Conservation (phyloP, 2,329 filamentous ascomycete genomes). For the Ophiostoma ulmi region DNA sequence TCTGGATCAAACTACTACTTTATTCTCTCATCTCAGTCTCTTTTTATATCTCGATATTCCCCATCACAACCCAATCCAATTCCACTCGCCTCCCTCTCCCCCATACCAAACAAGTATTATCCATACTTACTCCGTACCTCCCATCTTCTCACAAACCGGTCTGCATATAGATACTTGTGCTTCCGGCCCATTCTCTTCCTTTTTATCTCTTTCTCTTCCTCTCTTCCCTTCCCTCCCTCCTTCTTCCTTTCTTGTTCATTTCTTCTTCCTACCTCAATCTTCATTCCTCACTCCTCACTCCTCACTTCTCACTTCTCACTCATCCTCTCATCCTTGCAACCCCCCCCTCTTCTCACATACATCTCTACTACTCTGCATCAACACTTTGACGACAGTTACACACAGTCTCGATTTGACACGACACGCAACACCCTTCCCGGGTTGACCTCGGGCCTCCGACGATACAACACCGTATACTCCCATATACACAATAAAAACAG, state of each 20-base stretch:
- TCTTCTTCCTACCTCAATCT: background rate
- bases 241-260: background rate
- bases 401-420: background rate
- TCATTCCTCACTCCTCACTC: background rate
- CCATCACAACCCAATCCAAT: conserved; percentile 6
- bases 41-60: conserved; percentile 5
- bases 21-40: background rate
- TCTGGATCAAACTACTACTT: background rate
- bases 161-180: conserved; percentile 10
- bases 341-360: background rate
- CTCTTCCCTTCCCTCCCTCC: background rate
- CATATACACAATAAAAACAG: background rate
- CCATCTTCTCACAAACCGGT: conserved; percentile 4
- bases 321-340: background rate
- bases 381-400: background rate
- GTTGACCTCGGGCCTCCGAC: conserved; percentile 1
- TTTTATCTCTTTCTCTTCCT: background rate
- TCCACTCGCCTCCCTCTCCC: conserved; percentile 3
- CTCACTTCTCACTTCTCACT: background rate
- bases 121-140: conserved; percentile 1
- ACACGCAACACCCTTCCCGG: background rate
- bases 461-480: background rate
- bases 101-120: background rate
- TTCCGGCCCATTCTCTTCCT: background rate
- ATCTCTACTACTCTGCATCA: background rate